Percentiles rank a stretch among this genome's conserved stretches.
Evolutionary conservation across 441 rosid genomes (phyloP).

Genomic region (Monsonia emarginata): DNA sequence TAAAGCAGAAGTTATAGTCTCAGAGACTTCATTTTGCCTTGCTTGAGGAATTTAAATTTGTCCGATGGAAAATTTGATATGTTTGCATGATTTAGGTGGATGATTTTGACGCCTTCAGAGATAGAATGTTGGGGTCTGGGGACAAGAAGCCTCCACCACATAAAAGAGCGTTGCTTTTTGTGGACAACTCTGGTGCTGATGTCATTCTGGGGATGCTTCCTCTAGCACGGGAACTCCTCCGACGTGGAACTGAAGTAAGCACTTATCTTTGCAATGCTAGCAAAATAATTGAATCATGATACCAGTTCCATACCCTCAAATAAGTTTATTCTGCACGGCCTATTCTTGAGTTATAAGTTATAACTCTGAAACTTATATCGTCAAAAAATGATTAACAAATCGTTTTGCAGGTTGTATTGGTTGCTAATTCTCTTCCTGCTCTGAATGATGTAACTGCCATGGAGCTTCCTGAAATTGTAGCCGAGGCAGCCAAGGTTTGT

Average conservation of each 20-base stretch:
- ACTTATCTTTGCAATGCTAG: constrained; percentile 14
- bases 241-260: constrained; percentile 86
- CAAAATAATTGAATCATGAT: background rate
- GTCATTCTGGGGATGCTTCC: constrained; percentile 96
- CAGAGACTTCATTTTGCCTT: constrained; percentile 11
- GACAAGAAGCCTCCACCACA: constrained; percentile 56
- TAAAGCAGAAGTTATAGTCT: constrained; percentile 15
- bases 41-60: background rate
- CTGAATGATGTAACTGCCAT: constrained; percentile 88
- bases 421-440: constrained; percentile 95
- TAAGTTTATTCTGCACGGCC: background rate
- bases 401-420: constrained; percentile 73
- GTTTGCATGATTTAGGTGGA: constrained; percentile 52
- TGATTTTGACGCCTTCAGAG: constrained; percentile 80
- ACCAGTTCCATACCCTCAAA: background rate
- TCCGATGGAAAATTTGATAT: constrained; percentile 7
- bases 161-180: constrained; percentile 89
- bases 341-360: background rate
- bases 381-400: constrained; percentile 6
- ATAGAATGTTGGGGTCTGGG: constrained; percentile 68
- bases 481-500: constrained; percentile 92
- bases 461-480: constrained; percentile 96
- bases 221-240: constrained; percentile 84
- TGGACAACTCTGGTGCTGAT: constrained; percentile 97
- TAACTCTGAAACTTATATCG: constrained; percentile 5